Evolutionary conservation across 2,329 filamentous ascomycete genomes (phyloP).

Genomic region (Capronia americana): DNA sequence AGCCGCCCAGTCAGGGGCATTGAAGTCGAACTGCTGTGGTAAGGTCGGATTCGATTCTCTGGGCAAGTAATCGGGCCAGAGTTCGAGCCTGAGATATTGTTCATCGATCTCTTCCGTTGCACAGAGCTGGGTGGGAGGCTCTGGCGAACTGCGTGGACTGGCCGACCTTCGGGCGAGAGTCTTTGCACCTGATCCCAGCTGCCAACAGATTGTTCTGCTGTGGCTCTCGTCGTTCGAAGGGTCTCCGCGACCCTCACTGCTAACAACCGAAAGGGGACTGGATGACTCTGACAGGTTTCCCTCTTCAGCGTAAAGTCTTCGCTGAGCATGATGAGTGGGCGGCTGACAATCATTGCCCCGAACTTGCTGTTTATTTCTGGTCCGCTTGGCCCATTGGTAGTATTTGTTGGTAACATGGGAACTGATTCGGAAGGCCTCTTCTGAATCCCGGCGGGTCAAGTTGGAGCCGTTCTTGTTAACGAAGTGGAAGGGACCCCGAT

Average conservation of each 20-base stretch:
- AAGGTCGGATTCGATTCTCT: neutral
- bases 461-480: slow-evolving; percentile 29
- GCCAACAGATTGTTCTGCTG: slow-evolving; percentile 22
- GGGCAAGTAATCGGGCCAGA: slow-evolving; percentile 2
- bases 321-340: neutral
- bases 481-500: slow-evolving; percentile 26
- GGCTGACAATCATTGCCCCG: neutral
- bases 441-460: slow-evolving; percentile 18
- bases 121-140: neutral
- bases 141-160: neutral
- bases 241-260: neutral
- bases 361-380: neutral
- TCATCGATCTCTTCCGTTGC: slow-evolving; percentile 5
- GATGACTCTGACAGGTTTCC: neutral
- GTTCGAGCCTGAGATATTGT: slow-evolving; percentile 11
- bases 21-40: slow-evolving; percentile 6
- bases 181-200: slow-evolving; percentile 16
- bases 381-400: slow-evolving; percentile 24
- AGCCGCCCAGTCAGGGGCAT: slow-evolving; percentile 19
- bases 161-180: neutral
- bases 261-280: neutral
- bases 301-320: neutral
- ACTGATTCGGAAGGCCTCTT: slow-evolving; percentile 27
- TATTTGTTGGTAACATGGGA: slow-evolving; percentile 30
- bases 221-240: slow-evolving; percentile 2